Evolutionary conservation across 1,284 basidiomycete species (phyloP).

Genomic region (Exobasidium cylindrosporum): DNA sequence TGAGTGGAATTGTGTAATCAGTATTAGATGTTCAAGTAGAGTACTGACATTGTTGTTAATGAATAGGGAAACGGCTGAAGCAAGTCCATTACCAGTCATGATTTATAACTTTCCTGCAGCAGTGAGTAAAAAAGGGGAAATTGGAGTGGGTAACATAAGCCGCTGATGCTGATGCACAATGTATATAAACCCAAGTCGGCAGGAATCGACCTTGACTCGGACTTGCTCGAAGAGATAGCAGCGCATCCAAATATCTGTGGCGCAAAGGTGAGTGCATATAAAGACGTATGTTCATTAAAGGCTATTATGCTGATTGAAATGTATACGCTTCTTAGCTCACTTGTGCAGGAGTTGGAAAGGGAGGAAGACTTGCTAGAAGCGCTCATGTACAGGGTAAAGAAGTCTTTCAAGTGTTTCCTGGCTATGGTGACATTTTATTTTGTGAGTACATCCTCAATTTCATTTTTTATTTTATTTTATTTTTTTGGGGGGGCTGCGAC

Average conservation of each 20-base stretch:
- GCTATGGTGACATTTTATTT: slow-evolving; percentile 31
- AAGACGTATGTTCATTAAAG: slow-evolving; percentile 63
- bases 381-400: slow-evolving; percentile 54
- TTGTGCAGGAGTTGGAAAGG: slow-evolving; percentile 84
- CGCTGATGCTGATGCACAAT: neutral
- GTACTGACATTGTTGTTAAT: slow-evolving; percentile 32
- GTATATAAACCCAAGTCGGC: no score
- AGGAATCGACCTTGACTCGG: slow-evolving; percentile 83
- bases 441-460: no score
- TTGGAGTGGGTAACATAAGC: neutral
- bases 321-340: slow-evolving; percentile 64
- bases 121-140: no score
- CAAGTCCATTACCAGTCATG: slow-evolving; percentile 79
- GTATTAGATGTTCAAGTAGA: neutral
- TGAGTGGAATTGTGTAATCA: neutral
- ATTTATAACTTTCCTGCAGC: slow-evolving; percentile 81
- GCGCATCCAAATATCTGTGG: slow-evolving; percentile 81
- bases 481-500: no score
- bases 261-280: no score
- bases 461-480: no score
- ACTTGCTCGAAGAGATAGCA: slow-evolving; percentile 76
- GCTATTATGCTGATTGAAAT: slow-evolving; percentile 30
- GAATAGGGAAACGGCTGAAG: slow-evolving; percentile 69
- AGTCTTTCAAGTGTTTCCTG: slow-evolving; percentile 29
- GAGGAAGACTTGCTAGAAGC: slow-evolving; percentile 73